These are phyloP conservation scores for Zelonia costaricensis DNA, from an alignment of 208 protist genomes.

Conservation along the genomic window DNA sequence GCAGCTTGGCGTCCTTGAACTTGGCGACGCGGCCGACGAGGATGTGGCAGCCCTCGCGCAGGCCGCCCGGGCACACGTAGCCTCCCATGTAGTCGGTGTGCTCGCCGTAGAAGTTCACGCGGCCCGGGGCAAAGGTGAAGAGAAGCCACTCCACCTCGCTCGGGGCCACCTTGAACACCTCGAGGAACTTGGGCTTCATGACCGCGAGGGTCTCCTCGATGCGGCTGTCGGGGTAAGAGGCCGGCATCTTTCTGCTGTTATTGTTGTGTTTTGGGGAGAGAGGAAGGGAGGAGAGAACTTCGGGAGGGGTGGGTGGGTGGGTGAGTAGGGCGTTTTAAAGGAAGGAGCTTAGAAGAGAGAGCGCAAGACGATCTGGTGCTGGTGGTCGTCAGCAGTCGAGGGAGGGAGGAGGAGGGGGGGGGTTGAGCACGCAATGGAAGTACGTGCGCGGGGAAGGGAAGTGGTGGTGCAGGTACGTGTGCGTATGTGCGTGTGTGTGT, in stretches of 20 bases:
- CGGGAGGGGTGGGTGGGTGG: neutral
- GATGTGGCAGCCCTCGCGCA: constrained; percentile 56
- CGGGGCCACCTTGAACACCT: constrained; percentile 43
- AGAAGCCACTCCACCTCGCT: constrained; percentile 51
- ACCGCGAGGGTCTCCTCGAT: constrained; percentile 37
- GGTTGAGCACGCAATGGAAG: too few relatives aligned
- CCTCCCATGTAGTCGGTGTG: constrained; percentile 86
- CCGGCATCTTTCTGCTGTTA: constrained; percentile 28
- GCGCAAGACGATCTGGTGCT: too few relatives aligned
- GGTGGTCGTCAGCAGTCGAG: too few relatives aligned
- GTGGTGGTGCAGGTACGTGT: neutral
- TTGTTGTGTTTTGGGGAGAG: neutral
- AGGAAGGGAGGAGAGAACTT: constrained; percentile 1
- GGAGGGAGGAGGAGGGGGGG: neutral
- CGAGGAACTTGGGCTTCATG: constrained; percentile 64
- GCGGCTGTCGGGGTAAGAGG: constrained; percentile 43
- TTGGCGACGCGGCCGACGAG: constrained; percentile 43
- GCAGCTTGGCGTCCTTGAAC: constrained; percentile 42
- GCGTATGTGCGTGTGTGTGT: neutral
- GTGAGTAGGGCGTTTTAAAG: too few relatives aligned
- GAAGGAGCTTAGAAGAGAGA: too few relatives aligned
- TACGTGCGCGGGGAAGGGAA: too few relatives aligned
- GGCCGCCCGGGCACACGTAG: constrained; percentile 57
- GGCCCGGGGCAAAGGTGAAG: constrained; percentile 65
- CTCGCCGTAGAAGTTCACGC: constrained; percentile 88